Base-by-base conservation (phyloP, 768 basidiomycete genomes). In the Russula sp. region DNA sequence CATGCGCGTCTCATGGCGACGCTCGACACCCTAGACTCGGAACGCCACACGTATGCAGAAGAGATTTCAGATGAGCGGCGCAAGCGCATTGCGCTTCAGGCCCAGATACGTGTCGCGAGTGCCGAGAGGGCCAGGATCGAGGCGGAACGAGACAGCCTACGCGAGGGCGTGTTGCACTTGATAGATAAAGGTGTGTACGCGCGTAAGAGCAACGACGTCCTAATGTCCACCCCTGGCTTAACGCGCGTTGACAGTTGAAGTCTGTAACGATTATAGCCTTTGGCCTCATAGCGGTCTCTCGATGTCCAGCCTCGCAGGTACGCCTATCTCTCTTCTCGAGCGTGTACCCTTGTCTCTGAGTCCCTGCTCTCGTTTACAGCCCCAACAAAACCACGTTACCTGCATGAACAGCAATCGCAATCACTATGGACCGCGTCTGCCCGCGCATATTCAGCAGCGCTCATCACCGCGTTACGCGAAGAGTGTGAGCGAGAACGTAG, bases 131-230 rank as follows among this genome's bases (percentile, higher is more conserved):
- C 10, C 78, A 77, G 67, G 68, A 69, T 76, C 6, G 80, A 85
- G 71, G 69, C 71, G 2, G 83, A 87, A 67, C 75, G 73, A 61
- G 82, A 86, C 69, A 81, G 84, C 60, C 69, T 86, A 69, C 76
- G 80, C 66, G 82, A 84, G 49, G 81, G 79, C 7, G 82, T 87
- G 1, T 67, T 77, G 55, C 72, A 79, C 57, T 70, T 87, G 46
- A 78, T 84, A n/a, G 78, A 84, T 72, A 85, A 83, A 83, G 82
- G 86, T 86, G 68, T 46, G 82, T 75, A 28, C 20, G 38, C 32
- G 5, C 46, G 13, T 18, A 34, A 49, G 34, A 32, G 36, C 30
- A 9, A 22, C 22, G 36, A 48, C 34, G 49, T 28, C 26, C 32
- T n/a, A 9, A 46, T n/a, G 20, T n/a, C 10, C 22, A 11, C 46